A percentile compares a stretch with the other conserved stretches of the same genome.
Evolutionary conservation across 768 basidiomycete species (phyloP).

Genomic region (Leccinellum albellum): DNA sequence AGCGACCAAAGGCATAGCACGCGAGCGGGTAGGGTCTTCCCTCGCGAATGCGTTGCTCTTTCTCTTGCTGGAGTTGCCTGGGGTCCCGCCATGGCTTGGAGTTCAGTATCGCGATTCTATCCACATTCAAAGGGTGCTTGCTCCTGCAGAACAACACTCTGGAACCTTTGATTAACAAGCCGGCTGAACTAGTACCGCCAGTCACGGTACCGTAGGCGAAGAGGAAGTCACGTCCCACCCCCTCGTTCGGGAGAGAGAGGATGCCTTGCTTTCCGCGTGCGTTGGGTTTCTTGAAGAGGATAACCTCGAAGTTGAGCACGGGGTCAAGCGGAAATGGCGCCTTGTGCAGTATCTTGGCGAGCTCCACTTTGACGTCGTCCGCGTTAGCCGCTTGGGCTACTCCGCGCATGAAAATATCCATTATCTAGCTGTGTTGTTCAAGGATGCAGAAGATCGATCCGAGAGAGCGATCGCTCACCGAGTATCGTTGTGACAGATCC

Average conservation of each 20-base stretch:
- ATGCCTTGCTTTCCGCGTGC: constrained; percentile 27
- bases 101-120: constrained; percentile 22
- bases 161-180: constrained; percentile 27
- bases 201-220: constrained; percentile 18
- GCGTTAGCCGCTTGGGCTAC: constrained; percentile 25
- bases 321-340: constrained; percentile 29
- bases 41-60: constrained; percentile 18
- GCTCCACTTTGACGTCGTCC: constrained; percentile 32
- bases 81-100: constrained; percentile 32
- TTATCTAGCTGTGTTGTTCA: constrained; percentile 11
- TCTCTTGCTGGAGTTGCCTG: constrained; percentile 17
- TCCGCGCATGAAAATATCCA: constrained; percentile 36
- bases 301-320: constrained; percentile 33
- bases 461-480: constrained; percentile 17
- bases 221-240: constrained; percentile 25
- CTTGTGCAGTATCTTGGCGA: constrained; percentile 33
- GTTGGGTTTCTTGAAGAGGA: constrained; percentile 25
- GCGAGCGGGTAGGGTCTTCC: constrained; percentile 23
- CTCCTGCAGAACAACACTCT: constrained; percentile 19
- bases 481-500: constrained; percentile 9
- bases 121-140: constrained; percentile 20
- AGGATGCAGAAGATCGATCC: background rate
- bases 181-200: constrained; percentile 2
- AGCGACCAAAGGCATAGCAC: constrained; percentile 34
- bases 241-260: constrained; percentile 27